Base-by-base conservation (phyloP, 2,329 filamentous ascomycete species). In the Colletotrichum sp. region DNA sequence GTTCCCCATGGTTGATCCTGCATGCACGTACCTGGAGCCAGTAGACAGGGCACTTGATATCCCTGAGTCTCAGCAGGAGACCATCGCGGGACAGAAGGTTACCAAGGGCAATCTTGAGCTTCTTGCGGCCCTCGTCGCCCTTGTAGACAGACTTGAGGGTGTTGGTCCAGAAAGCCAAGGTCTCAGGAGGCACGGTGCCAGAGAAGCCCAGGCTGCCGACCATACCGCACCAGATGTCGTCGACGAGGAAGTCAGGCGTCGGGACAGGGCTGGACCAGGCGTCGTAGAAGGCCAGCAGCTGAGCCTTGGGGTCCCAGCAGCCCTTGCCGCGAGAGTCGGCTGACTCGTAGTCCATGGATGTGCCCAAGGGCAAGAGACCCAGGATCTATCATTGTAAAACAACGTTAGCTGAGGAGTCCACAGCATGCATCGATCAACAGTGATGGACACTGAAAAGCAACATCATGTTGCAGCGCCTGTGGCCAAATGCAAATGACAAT, bases 341-440 rank as follows among this genome's bases (percentile, higher is more conserved):
- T 9, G 89, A 89, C 83, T 91, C 89, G 79, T 84, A 87, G 81
- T 90, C 89, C 87, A 90, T 89, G 0, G 88, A 89, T 6, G 88
- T 89, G 34, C 88, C 89, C 8, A 90, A 82, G 6, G 85, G 84
- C 21, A 90, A 78, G 2, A 90, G 78, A 18, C 89, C 89, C 18
- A 85, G 80, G 49, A 90, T 88, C 87, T 89, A 74, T 30, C 5
- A 59, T 15, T 10, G 9, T 49, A 8, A 36, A 32, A 60, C 52
- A 21, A 12, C 18, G 21, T 57, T 32, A 62, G 62, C 49, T 36
- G 44, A 21, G 44, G 44, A 52, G n/a, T 52, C 44, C 44, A 21
- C n/a, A 13, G 10, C 8, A 21, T 21, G 10, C 49, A 36, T 15
- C 13, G 55, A 57, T n/a, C 26, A 36, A 32, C 62, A 24, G 16